A percentile compares a stretch with the other conserved stretches of the same genome.
Conservation (phyloP, 257 asterid genomes). For the Plectranthus barbatus region DNA sequence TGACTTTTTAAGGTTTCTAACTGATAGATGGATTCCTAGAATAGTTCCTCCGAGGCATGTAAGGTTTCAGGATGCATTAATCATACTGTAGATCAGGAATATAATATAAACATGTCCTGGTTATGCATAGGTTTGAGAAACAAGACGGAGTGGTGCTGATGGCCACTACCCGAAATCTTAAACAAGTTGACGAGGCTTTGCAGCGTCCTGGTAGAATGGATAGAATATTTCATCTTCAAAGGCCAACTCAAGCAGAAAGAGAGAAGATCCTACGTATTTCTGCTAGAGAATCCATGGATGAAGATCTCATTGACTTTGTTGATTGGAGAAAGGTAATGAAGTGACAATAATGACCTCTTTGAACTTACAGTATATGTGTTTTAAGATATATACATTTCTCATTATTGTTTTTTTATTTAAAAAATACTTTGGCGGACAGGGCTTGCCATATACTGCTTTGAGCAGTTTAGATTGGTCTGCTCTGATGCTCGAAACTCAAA, state of each 20-base stretch:
- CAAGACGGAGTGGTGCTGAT: slow-evolving; percentile 98
- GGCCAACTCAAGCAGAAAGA: slow-evolving; percentile 81
- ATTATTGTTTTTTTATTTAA: background rate
- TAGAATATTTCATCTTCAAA: slow-evolving; percentile 89
- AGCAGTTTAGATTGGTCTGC: background rate
- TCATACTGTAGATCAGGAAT: background rate
- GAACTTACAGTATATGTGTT: background rate
- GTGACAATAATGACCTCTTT: slow-evolving; percentile 7
- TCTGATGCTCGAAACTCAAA: background rate
- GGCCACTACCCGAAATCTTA: slow-evolving; percentile 92
- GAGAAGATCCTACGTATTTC: slow-evolving; percentile 65
- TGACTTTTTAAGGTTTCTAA: background rate
- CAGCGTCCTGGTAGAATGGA: slow-evolving; percentile 99
- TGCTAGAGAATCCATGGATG: slow-evolving; percentile 90
- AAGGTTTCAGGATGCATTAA: background rate
- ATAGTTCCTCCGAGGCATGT: background rate
- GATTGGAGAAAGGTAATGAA: slow-evolving; percentile 82
- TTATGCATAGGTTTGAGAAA: slow-evolving; percentile 72
- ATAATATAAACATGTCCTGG: background rate
- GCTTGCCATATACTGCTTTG: slow-evolving; percentile 3
- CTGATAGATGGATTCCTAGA: background rate
- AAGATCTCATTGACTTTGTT: slow-evolving; percentile 69
- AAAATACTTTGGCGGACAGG: background rate
- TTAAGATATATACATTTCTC: background rate
- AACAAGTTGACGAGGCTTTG: slow-evolving; percentile 84